phyloP scores from a whole-genome alignment of 2,329 filamentous ascomycete genomes.

The Botryotinia calthae region DNA sequence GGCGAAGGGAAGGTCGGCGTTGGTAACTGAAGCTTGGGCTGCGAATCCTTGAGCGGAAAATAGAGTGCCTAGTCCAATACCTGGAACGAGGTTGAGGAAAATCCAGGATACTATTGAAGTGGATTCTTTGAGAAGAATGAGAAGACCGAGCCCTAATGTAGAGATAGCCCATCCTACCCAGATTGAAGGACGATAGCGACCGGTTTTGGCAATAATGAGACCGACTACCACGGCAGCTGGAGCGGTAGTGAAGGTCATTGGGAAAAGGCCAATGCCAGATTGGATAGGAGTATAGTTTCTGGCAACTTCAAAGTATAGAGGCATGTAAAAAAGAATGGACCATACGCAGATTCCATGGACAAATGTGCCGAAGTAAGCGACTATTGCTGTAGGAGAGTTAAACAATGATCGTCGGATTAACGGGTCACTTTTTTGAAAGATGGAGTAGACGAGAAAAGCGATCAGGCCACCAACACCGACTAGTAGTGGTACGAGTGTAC shows the following conservation, averaged over 20 bases:
- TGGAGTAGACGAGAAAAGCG: constrained; percentile 50
- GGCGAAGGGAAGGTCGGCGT: constrained; percentile 56
- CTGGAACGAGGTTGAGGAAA: constrained; percentile 58
- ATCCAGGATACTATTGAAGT: constrained; percentile 56
- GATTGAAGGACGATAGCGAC: constrained; percentile 49
- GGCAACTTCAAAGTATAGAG: constrained; percentile 49
- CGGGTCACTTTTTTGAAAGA: constrained; percentile 37
- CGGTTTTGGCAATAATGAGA: constrained; percentile 53
- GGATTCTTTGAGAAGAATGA: constrained; percentile 48
- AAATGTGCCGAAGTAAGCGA: constrained; percentile 50
- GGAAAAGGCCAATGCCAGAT: constrained; percentile 55
- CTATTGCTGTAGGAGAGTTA: constrained; percentile 46
- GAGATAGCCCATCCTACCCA: constrained; percentile 60
- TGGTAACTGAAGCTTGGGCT: constrained; percentile 58
- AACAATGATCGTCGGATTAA: constrained; percentile 44
- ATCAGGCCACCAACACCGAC: constrained; percentile 52
- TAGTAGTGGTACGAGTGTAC: constrained; percentile 58
- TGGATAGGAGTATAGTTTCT: constrained; percentile 51
- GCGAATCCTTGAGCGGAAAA: constrained; percentile 60
- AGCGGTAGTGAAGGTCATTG: constrained; percentile 60
- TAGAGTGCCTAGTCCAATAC: constrained; percentile 60
- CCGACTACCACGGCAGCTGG: constrained; percentile 54
- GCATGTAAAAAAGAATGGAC: constrained; percentile 53
- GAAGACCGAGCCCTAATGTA: constrained; percentile 56
- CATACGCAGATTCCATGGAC: constrained; percentile 55